Percentiles rank a stretch among this genome's conserved stretches.
Evolutionary conservation across 371 early-diverging fungal species (phyloP).

Genomic region (Apophysomyces ossiformis): DNA sequence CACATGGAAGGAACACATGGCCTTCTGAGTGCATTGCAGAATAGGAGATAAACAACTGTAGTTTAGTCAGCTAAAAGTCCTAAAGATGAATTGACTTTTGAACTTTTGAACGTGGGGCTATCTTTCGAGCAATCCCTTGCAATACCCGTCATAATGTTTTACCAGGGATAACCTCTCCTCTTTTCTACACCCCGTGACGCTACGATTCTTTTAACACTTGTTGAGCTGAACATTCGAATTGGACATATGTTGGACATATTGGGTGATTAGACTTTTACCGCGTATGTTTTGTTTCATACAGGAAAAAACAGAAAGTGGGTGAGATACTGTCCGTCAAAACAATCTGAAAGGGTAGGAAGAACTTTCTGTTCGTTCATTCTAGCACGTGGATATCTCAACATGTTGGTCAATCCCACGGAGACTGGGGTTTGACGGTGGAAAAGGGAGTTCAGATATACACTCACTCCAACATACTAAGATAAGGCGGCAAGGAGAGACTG

Average conservation of each 20-base stretch:
- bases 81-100: too few relatives aligned
- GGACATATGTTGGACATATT: too few relatives aligned
- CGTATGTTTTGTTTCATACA: too few relatives aligned
- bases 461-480: not conserved
- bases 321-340: too few relatives aligned
- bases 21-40: not conserved
- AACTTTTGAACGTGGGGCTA: not conserved
- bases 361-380: not conserved
- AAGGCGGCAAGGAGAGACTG: conserved; percentile 6
- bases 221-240: not conserved
- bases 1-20: conserved; percentile 5
- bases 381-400: conserved; percentile 7
- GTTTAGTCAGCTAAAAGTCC: not conserved
- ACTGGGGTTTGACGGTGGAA: conserved; percentile 7
- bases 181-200: not conserved
- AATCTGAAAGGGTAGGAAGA: not conserved
- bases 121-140: not conserved
- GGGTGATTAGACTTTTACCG: too few relatives aligned
- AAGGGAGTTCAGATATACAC: not conserved
- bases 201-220: not conserved
- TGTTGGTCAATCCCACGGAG: conserved; percentile 9
- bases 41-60: conserved; percentile 9
- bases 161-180: conserved; percentile 6
- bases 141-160: not conserved
- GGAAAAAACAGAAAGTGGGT: too few relatives aligned